Evolutionary conservation across 805 yeast genomes (phyloP), one percentile per base, ranked within the genome.

Genomic region (Candida sithepensis): DNA sequence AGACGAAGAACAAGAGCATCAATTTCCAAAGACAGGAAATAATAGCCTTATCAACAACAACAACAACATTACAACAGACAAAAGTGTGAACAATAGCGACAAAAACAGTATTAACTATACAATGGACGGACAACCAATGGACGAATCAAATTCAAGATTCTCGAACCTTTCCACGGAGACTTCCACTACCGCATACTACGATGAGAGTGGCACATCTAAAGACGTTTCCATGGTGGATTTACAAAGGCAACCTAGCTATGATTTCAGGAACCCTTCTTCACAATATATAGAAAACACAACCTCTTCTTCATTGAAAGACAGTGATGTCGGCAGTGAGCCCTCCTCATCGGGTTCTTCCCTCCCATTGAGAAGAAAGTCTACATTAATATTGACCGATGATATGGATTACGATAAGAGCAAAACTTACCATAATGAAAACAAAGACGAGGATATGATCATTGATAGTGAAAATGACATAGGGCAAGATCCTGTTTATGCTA

Each of bases 381-480:
- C 94, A 0, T 57, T 87, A 45, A 80, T 87, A 14, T 74, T 88
- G 37, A 79, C 84, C 1, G 90, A 84, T 50, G 92, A 85, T 33
- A 72, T 73, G 39, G 87, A 81, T 32, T 69, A 69, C 52, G 84
- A 79, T 44, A 74, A 70, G 48, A 68, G 73, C 58, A 76, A 75
- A 49, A 66, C 74, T 38, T 58, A 67, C 16, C 60, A 63, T 23
- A 63, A 58, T 20, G 56, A 56, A 14, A 66, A 61, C 26, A 61
- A 66, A 46, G 66, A 60, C 23, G 65, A 59, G 38, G 67, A 59
- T 9, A 51, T 57, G 55, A 51, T 57, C 40, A 54, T 61, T 33
- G 66, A 63, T 39, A 56, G 60, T 36, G 61, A 57, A 21, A 47
- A 56, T 28, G 66, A 59, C 45, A 53, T 62, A 22, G 64, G 63